Evolutionary conservation across 2,329 filamentous ascomycete genomes (phyloP), one percentile per base, ranked within the genome.

Genomic region (Chaetomiaceae sp.): DNA sequence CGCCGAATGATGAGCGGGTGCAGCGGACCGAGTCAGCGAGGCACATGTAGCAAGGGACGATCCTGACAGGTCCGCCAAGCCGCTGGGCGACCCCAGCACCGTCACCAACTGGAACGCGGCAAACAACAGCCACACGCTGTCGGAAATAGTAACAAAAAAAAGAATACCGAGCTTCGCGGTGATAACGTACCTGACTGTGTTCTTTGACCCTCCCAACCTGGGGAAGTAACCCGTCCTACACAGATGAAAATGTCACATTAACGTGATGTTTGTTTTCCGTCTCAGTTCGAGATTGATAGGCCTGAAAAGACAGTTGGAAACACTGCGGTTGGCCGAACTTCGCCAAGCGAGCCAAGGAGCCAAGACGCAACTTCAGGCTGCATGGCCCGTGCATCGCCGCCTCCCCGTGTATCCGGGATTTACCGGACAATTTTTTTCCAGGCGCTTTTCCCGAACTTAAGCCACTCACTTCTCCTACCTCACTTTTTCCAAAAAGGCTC

Each of bases 401-500:
- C 50, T 30, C 43, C 46, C 43, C 29, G 32, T 36, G 42, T 53
- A 52, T 42, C 61, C 61, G 61, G 59, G 56, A 61, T 58, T 61
- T 62, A 57, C 58, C 60, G 61, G 55, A 34, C 55, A 57, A 55
- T 53, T 58, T 61, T 63, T 62, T 61, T 55, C 32, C 18, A 11
- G 43, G 18, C 18, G 14, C 14, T 54, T 57, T 53, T 53, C 48
- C 57, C 51, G 34, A 51, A 47, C 27, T 45, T 47, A 37, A 47
- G 45, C 51, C 51, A 44, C 44, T 52, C 38, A 45, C 47, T 43
- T 3, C n/a, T 45, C 44, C 36, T 44, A 49, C 54, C 51, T 58
- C 48, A 43, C 45, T 58, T 61, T 58, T 54, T 58, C 57, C 58
- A 60, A 62, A 63, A 62, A 60, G 58, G 59, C 61, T 59, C 61